Evolutionary conservation across 148 eudicot genomes (phyloP).

Genomic region (Drosera capensis): DNA sequence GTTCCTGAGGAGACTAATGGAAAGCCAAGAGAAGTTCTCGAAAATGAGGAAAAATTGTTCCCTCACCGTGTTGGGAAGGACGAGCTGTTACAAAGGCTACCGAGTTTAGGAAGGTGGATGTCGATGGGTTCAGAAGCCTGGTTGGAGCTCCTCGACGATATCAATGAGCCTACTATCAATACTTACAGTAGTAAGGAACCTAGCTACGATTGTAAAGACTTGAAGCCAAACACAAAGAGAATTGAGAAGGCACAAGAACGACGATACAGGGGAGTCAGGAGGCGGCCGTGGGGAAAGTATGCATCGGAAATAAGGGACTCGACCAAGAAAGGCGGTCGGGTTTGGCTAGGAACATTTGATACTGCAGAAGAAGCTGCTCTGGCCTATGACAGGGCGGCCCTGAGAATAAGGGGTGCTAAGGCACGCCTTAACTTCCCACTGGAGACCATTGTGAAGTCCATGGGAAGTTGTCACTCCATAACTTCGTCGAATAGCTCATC

Average conservation of each 20-base stretch:
- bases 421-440: conserved; percentile 53
- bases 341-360: conserved; percentile 73
- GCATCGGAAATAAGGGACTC: conserved; percentile 84
- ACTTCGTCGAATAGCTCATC: not conserved
- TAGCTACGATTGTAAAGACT: not conserved
- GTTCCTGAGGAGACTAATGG: not conserved
- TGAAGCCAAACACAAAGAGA: not conserved
- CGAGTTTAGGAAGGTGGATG: conserved; percentile 60
- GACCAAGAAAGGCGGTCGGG: conserved; percentile 47
- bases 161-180: not conserved
- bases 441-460: conserved; percentile 9
- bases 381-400: conserved; percentile 82
- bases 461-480: conserved; percentile 3
- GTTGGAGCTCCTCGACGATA: conserved; percentile 37
- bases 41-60: conserved; percentile 21
- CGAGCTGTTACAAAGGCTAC: conserved; percentile 34
- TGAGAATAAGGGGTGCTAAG: conserved; percentile 60
- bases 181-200: not conserved
- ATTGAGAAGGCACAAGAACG: conserved; percentile 8
- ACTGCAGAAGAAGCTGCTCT: conserved; percentile 79
- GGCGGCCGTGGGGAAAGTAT: conserved; percentile 82
- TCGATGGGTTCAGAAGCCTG: conserved; percentile 68
- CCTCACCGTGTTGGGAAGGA: conserved; percentile 24
- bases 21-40: not conserved
- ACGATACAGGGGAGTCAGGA: conserved; percentile 71